Evolutionary conservation across 805 yeast species (phyloP), one percentile per base, ranked within the genome.

Genomic region (Ogataea glucozyma): DNA sequence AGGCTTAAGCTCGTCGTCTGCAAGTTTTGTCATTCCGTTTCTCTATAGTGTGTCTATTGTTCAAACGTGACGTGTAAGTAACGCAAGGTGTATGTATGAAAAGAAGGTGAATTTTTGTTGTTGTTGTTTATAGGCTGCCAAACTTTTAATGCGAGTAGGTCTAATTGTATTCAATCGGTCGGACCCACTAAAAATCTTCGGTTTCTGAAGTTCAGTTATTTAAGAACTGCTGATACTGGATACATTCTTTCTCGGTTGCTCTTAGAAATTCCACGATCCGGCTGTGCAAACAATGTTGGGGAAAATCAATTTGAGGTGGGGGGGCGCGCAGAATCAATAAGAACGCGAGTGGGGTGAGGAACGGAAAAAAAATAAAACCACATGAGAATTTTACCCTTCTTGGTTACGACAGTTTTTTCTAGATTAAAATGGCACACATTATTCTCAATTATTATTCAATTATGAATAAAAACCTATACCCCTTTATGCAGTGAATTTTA

Each of bases 221-320:
- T n/a, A n/a, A n/a, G n/a, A n/a, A n/a, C n/a, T n/a, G n/a, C n/a
- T n/a, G n/a, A n/a, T n/a, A n/a, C n/a, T n/a, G n/a, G n/a, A n/a
- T n/a, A n/a, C n/a, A 31, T 13, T 32, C 18, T 22, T 32, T 32
- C 36, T 32, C 36, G 36, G 27, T 32, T 32, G 36, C 36, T 32
- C 36, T 14, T 22, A 32, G 36, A 32, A 32, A 13, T 32, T 32
- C 36, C 19, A 32, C 5, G 22, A 4, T n/a, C 6, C 7, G 36
- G 36, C 36, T 32, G 36, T 32, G 36, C 27, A 22, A 21, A 21
- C 14, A 13, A 12, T n/a, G 12, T 4, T 7, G 18, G 18, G 10
- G 20, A 32, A 21, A 32, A n/a, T 13, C 4, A 10, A 14, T 13
- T 13, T 10, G 13, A 27, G 16, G 31, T 10, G 8, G 27, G 12